phyloP scores from a whole-genome alignment of 176 grass and related monocot genomes.

The Hyparrhenia diplandra region DNA sequence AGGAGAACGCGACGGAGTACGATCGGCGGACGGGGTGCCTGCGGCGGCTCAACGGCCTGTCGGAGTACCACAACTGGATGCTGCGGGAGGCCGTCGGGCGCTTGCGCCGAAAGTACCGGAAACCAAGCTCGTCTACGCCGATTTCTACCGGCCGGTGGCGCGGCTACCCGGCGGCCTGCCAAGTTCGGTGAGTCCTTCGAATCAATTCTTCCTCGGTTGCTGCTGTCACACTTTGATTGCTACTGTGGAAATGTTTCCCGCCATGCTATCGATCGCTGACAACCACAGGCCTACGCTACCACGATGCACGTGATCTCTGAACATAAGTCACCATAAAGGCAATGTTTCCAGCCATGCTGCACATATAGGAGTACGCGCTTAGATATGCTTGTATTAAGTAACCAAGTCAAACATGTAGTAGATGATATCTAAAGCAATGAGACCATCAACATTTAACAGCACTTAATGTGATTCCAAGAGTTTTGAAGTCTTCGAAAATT shows the following conservation, averaged over 20 bases:
- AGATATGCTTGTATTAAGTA: background rate
- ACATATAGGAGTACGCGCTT: too few species aligned
- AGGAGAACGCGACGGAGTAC: conserved; percentile 1
- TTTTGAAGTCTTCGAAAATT: conserved; percentile 6
- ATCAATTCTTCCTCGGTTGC: too few species aligned
- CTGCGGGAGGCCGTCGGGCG: conserved; percentile 21
- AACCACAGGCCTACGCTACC: background rate
- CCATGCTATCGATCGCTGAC: background rate
- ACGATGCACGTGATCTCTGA: background rate
- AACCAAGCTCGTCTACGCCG: conserved; percentile 38
- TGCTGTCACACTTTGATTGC: background rate
- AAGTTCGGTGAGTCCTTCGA: conserved; percentile 36
- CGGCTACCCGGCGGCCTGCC: conserved; percentile 9
- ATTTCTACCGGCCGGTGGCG: conserved; percentile 45
- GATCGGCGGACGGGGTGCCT: conserved; percentile 43
- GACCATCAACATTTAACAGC: background rate
- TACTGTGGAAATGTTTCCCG: too few species aligned
- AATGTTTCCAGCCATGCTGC: background rate
- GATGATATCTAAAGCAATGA: background rate
- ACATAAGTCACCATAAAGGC: background rate
- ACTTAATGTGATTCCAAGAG: background rate
- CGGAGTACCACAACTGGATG: conserved; percentile 55
- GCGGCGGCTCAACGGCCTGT: conserved; percentile 43
- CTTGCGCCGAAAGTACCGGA: conserved; percentile 18
- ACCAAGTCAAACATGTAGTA: conserved; percentile 25